Percentiles rank a stretch among this genome's conserved stretches.
phyloP scores from a whole-genome alignment of 768 basidiomycete species.

The Psilocybe cubensis region DNA sequence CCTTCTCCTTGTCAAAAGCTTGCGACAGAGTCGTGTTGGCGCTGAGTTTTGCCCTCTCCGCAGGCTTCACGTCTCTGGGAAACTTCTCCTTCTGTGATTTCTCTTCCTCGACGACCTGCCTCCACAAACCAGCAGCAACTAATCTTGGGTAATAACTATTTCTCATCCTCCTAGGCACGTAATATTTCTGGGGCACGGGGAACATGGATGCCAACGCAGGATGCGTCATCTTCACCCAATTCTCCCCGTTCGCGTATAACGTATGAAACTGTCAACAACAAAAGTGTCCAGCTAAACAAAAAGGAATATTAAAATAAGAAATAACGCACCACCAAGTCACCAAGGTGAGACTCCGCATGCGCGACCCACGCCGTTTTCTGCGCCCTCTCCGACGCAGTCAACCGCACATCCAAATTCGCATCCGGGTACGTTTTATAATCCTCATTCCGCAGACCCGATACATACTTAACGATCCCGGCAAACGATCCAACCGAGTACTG shows the following conservation, averaged over 20 bases:
- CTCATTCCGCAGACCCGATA: slow-evolving; percentile 49
- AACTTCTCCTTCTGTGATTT: slow-evolving; percentile 50
- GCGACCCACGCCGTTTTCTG: slow-evolving; percentile 64
- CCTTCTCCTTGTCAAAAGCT: slow-evolving; percentile 71
- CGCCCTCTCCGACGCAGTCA: slow-evolving; percentile 51
- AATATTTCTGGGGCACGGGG: slow-evolving; percentile 73
- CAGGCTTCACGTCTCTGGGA: slow-evolving; percentile 30
- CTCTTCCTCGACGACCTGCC: slow-evolving; percentile 39
- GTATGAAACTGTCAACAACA: slow-evolving; percentile 53
- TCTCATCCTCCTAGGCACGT: slow-evolving; percentile 67
- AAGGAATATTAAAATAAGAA: background rate
- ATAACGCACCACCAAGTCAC: slow-evolving; percentile 68
- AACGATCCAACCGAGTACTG: slow-evolving; percentile 53
- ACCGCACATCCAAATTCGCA: slow-evolving; percentile 50
- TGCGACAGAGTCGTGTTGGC: slow-evolving; percentile 46
- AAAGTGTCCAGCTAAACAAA: background rate
- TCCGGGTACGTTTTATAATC: slow-evolving; percentile 30
- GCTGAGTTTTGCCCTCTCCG: slow-evolving; percentile 34
- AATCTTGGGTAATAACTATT: slow-evolving; percentile 58
- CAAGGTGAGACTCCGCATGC: slow-evolving; percentile 67
- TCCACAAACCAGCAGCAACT: slow-evolving; percentile 69
- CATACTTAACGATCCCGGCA: slow-evolving; percentile 66
- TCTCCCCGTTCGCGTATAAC: slow-evolving; percentile 62
- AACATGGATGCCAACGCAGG: slow-evolving; percentile 59
- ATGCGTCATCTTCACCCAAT: slow-evolving; percentile 63